Evolutionary conservation across 345 rosid species (phyloP).

Genomic region (Aegle marmelos): DNA sequence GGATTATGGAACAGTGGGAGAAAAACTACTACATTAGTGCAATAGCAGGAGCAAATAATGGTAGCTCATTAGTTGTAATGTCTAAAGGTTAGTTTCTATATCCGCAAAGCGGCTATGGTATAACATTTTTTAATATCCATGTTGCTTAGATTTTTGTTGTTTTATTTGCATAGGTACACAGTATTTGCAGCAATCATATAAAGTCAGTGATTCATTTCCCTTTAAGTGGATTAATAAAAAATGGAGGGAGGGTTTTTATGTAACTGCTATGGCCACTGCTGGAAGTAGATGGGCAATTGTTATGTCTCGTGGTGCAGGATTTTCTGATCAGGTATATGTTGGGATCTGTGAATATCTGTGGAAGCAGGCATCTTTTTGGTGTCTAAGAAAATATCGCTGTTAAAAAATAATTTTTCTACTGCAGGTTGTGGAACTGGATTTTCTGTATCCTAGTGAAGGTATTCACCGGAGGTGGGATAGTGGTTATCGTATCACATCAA

Average conservation of each 20-base stretch:
- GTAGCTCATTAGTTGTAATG: conserved; percentile 93
- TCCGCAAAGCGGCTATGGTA: background rate
- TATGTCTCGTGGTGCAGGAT: conserved; percentile 95
- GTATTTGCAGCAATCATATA: conserved; percentile 93
- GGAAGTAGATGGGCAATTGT: conserved; percentile 97
- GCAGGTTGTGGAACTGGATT: conserved; percentile 96
- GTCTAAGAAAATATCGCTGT: background rate
- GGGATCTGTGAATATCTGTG: background rate
- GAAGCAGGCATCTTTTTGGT: background rate
- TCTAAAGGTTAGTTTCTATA: conserved; percentile 66
- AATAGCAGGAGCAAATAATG: conserved; percentile 87
- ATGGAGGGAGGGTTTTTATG: conserved; percentile 92
- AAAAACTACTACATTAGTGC: conserved; percentile 91
- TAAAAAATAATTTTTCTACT: background rate
- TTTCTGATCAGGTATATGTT: conserved; percentile 72
- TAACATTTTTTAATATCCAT: background rate
- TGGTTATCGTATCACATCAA: conserved; percentile 92
- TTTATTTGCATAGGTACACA: conserved; percentile 62
- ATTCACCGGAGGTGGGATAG: conserved; percentile 93
- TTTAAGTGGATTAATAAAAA: conserved; percentile 97
- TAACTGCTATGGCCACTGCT: conserved; percentile 95
- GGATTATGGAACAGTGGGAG: conserved; percentile 99
- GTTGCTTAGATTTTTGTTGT: conserved; percentile 5
- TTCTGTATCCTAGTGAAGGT: conserved; percentile 98
- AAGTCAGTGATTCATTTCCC: conserved; percentile 96